Base-by-base conservation (phyloP, 495 filamentous ascomycete genomes). In the Cercophora samala region DNA sequence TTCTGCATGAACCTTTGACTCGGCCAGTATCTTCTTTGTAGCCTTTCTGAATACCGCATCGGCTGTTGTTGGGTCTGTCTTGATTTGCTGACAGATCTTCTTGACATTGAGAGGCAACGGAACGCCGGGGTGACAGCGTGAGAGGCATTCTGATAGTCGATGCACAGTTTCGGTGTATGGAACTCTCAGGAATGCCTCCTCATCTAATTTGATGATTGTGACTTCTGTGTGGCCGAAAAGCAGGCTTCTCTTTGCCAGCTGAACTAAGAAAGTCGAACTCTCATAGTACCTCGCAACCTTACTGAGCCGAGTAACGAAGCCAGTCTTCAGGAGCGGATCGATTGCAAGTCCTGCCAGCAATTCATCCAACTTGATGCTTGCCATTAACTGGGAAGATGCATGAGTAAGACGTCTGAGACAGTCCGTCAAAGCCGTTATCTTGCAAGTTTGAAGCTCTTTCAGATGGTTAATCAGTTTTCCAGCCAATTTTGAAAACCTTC, bases 1-100 rank as follows among this genome's bases (percentile, higher is more conserved):
- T 70, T 85, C 82, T 32, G 83, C 82, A 65, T 85, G 82, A 24
- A 85, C 75, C 55, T 77, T 81, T 0, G 73, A 74, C 5, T 79
- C 71, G 2, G 32, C 60, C 11, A 78, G 60, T 5, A 64, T 68
- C 23, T 69, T 67, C n/a, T 9, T 67, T 8, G 70, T 22, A 1
- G n/a, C 59, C 9, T 21, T 21, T 1, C 15, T n/a, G 11, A 68
- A 66, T 3, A 23, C 23, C 21, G 37, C 56, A 17, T 66, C 56
- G 4, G 37, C 22, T 18, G 5, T 19, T 58, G 24, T 23, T n/a
- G 13, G n/a, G 15, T n/a, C 24, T 2, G 5, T 55, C 18, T 62
- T 51, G 46, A 68, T 18, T 0, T 9, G 22, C 2, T 13, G 15
- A 1, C 8, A 9, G 6, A 68, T 51, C 11, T 5, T 26, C 1